Percentiles rank a stretch among this genome's conserved stretches.
phyloP scores from a whole-genome alignment of 108 stramenopile species.

The Halocafeteria seosinensis region DNA sequence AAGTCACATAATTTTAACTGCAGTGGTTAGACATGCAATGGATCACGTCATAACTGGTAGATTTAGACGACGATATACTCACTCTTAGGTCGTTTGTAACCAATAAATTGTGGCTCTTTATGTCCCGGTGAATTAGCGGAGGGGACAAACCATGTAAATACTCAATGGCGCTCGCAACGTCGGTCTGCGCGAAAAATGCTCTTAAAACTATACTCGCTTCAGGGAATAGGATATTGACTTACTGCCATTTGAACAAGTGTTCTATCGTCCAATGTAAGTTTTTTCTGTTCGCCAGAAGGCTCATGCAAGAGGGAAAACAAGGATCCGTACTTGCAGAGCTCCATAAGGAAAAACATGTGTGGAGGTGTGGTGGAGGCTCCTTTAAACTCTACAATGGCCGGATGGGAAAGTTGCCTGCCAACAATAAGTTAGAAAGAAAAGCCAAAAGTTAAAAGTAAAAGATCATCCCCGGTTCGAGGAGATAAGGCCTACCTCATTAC shows the following conservation, averaged over 20 bases:
- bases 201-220: no score
- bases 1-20: conserved; percentile 38
- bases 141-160: conserved; percentile 77
- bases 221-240: no score
- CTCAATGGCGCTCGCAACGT: conserved; percentile 81
- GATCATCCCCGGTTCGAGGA: no score
- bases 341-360: conserved; percentile 40
- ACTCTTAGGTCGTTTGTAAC: conserved; percentile 30
- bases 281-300: no score
- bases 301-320: conserved; percentile 77
- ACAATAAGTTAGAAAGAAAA: neutral
- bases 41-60: no score
- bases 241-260: no score
- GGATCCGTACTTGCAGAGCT: conserved; percentile 70
- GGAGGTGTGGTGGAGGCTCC: conserved; percentile 25
- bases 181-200: conserved; percentile 59
- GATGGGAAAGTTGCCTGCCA: conserved; percentile 14
- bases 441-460: no score
- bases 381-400: conserved; percentile 26
- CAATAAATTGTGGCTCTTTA: conserved; percentile 94
- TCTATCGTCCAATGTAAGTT: no score
- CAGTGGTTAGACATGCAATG: no score
- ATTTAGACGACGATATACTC: no score
- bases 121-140: conserved; percentile 87
- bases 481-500: conserved; percentile 15